Base-by-base conservation (phyloP, 805 yeast species). In the Teunomyces atbi region DNA sequence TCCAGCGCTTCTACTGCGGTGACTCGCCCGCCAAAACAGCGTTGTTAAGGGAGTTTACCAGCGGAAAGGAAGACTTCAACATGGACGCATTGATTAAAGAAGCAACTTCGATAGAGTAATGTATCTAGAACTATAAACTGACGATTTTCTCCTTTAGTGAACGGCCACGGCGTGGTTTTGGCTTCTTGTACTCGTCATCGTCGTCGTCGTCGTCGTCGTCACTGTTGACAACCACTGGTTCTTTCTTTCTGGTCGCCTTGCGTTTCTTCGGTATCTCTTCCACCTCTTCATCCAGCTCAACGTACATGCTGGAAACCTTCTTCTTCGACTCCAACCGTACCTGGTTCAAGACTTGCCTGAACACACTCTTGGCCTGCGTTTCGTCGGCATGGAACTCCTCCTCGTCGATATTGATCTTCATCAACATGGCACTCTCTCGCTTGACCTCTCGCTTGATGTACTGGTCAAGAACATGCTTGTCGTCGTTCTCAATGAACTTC, bases 1-100 rank as follows among this genome's bases (percentile, higher is more conserved):
- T 89, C 38, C 96, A 89, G 62, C 77, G 95, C 57, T 89, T 89
- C 59, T 89, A 87, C 60, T 96, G 90, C 41, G 95, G 85, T 15
- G 73, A 69, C 11, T 66, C 69, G 20, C 73, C 73, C 51, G 70
- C 75, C 58, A 84, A 89, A 65, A 52, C 78, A 34, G 69, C 75
- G 29, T 66, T 92, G 49, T 71, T 94, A 52, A 65, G 69, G 38
- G 81, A 77, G 41, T 92, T 92, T 73, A 88, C 88, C 43, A 56
- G 64, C 4, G 97, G 97, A 0, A 76, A 81, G 28, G 61, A 74
- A 2, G 65, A 72, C n/a, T 92, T 94, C 59, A 72, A 74, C 47
- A 77, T 86, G 57, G 88, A 89, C 1, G 65, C 68, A 34, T 76
- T 94, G 51, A 79, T 92, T 26, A 74, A 77, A 19, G 86, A 89